Conservation (phyloP, 2,329 filamentous ascomycete genomes). For the Epichloe gansuensis region DNA sequence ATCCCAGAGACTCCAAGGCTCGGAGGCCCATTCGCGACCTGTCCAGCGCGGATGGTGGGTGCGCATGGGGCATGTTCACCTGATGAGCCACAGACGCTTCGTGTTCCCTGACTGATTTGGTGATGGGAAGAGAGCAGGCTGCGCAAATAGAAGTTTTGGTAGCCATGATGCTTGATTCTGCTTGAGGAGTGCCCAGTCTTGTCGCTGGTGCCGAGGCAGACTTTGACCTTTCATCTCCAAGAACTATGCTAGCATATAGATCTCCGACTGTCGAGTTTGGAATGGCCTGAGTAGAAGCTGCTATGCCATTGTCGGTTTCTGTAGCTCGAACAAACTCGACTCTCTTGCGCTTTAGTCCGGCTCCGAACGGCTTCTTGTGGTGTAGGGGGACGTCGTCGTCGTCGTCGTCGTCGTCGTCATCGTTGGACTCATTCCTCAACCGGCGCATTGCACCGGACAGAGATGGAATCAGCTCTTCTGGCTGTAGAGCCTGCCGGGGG, state of each 20-base stretch:
- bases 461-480: neutral
- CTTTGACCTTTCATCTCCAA: constrained; percentile 26
- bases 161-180: neutral
- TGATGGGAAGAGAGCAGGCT: constrained; percentile 24
- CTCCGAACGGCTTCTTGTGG: constrained; percentile 39
- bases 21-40: constrained; percentile 56
- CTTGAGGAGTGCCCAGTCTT: constrained; percentile 7
- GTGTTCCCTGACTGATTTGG: constrained; percentile 28
- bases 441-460: constrained; percentile 14
- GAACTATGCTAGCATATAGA: constrained; percentile 53
- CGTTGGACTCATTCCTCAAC: constrained; percentile 13
- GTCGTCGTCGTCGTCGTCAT: constrained; percentile 13
- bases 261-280: constrained; percentile 33
- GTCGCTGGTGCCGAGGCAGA: constrained; percentile 7
- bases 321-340: constrained; percentile 46
- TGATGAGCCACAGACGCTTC: constrained; percentile 58
- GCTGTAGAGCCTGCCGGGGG: neutral
- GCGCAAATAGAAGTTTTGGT: constrained; percentile 16
- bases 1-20: constrained; percentile 54
- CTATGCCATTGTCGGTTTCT: constrained; percentile 21
- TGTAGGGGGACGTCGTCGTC: constrained; percentile 40
- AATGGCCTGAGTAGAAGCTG: constrained; percentile 11
- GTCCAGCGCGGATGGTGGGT: constrained; percentile 60
- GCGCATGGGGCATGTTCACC: constrained; percentile 53
- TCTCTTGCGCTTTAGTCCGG: constrained; percentile 39